Conservation (phyloP, 805 yeast species). For the Lachancea nothofagi region DNA sequence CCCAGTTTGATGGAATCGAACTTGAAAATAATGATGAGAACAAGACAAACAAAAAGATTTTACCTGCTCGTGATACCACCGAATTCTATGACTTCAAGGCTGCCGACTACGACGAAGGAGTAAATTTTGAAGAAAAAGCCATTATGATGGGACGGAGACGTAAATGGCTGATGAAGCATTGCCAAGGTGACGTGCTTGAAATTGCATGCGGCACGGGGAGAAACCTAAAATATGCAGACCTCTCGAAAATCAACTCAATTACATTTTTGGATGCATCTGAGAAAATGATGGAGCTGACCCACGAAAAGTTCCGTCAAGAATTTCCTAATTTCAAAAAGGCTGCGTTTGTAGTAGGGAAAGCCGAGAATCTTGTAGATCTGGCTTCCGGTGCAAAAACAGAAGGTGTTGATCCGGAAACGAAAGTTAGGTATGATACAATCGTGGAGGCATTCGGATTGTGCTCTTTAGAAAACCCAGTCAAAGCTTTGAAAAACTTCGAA, state of each 20-base stretch:
- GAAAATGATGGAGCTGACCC: conserved; percentile 79
- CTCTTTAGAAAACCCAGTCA: conserved; percentile 90
- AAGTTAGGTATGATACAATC: conserved; percentile 78
- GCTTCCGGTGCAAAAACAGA: conserved; percentile 35
- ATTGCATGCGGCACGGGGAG: conserved; percentile 96
- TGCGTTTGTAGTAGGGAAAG: conserved; percentile 85
- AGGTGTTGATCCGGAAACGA: conserved; percentile 20
- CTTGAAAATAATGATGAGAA: conserved; percentile 31
- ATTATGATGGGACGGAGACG: conserved; percentile 53
- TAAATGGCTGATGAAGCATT: conserved; percentile 71
- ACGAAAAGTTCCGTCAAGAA: conserved; percentile 60
- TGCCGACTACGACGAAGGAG: conserved; percentile 69
- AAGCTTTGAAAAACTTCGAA: conserved; percentile 70
- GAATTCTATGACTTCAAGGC: conserved; percentile 74
- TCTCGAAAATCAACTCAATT: conserved; percentile 56
- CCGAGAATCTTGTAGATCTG: conserved; percentile 67
- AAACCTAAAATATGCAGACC: conserved; percentile 69
- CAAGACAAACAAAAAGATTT: conserved; percentile 37
- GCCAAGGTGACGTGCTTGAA: conserved; percentile 85
- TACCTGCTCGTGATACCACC: conserved; percentile 77
- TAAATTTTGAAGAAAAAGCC: conserved; percentile 49
- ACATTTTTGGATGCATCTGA: conserved; percentile 82
- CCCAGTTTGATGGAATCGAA: conserved; percentile 29
- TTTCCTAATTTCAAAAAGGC: conserved; percentile 67
- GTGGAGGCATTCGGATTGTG: conserved; percentile 93